Percentiles rank a stretch among this genome's conserved stretches.
Conservation (phyloP, 2,329 filamentous ascomycete species). For the Dothideomycetidae sp. region DNA sequence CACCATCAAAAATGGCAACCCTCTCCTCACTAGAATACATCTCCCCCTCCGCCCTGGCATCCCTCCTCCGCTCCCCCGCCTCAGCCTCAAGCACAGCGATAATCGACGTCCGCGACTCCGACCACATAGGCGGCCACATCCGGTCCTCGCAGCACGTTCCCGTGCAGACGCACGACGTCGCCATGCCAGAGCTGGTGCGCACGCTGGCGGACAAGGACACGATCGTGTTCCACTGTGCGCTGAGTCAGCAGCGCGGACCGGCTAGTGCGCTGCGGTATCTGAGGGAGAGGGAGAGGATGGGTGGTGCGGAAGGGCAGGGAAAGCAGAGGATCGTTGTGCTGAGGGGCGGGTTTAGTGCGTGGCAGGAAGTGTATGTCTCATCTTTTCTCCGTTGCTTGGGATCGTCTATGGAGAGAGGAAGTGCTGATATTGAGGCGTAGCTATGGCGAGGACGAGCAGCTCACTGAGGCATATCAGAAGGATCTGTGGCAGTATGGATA, state of each 20-base stretch:
- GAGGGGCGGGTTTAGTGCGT: conserved; percentile 70
- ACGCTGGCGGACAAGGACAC: conserved; percentile 61
- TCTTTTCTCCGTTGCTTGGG: background rate
- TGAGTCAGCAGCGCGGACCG: conserved; percentile 83
- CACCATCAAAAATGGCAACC: conserved; percentile 29
- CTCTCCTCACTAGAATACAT: conserved; percentile 51
- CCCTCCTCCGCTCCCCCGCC: conserved; percentile 34
- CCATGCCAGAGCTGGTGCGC: conserved; percentile 69
- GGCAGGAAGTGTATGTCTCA: conserved; percentile 59
- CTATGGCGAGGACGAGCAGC: conserved; percentile 58
- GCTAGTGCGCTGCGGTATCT: conserved; percentile 69
- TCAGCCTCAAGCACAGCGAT: conserved; percentile 43
- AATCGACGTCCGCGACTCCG: conserved; percentile 80
- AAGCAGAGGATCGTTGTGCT: conserved; percentile 56
- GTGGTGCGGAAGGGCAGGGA: conserved; percentile 23
- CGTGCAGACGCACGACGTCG: conserved; percentile 55
- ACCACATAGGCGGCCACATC: conserved; percentile 87
- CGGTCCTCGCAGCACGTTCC: conserved; percentile 60
- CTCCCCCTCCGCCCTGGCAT: conserved; percentile 52
- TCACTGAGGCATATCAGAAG: conserved; percentile 75
- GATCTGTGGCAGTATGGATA: conserved; percentile 56
- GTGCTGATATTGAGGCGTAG: conserved; percentile 16
- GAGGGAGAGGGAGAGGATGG: conserved; percentile 47
- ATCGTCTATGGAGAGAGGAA: background rate
- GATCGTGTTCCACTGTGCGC: conserved; percentile 87